Base-by-base conservation (phyloP, 116 monocot genomes). In the Cymodocea nodosa region DNA sequence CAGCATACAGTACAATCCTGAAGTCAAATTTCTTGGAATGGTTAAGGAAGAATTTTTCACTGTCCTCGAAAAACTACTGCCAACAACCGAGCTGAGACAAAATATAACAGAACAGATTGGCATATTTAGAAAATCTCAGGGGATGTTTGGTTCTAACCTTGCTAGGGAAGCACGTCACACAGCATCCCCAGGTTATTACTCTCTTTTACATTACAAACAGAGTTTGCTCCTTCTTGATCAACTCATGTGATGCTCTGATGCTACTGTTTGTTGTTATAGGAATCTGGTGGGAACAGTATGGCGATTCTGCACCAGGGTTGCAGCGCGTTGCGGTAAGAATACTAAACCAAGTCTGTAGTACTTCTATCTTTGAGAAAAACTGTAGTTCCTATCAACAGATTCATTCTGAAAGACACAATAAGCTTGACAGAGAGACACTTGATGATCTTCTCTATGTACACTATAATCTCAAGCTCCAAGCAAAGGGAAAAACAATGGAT, bases 241-340 rank as follows among this genome's bases (percentile, higher is more conserved):
- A 35, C 5, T 35, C n/a, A 61, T 61, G 44, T 44, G 44, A 44
- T 37, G 3, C 36, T 61, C 37, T 30, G 37, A 56, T 52, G 61
- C 13, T 65, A 17, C 20, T 64, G 22, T 2, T 20, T 23, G 15
- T 39, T 40, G 5, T 1, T 51, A 3, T 75, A 93, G 94, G 94
- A 49, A 94, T 90, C 76, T 94, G 94, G 94, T 94, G 94, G 94
- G 90, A 94, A 75, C 82, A 90, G 64, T 94, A 94, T 48, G 94
- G 94, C 39, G 94, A 94, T 77, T 90, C 94, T 36, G 80, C 94
- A 34, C 87, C 87, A 1, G 79, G 84, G 1, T 61, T 94, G 59
- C 90, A 90, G 62, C 76, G 77, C 5, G 84, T 87, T 62, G 94
- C 94, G 9, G 87, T 89, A 35, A 72, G 90, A 70, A 83, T 94